These are phyloP conservation scores for Sambucus nigra DNA, from an alignment of 129 eudicot species.

Conservation along the genomic window DNA sequence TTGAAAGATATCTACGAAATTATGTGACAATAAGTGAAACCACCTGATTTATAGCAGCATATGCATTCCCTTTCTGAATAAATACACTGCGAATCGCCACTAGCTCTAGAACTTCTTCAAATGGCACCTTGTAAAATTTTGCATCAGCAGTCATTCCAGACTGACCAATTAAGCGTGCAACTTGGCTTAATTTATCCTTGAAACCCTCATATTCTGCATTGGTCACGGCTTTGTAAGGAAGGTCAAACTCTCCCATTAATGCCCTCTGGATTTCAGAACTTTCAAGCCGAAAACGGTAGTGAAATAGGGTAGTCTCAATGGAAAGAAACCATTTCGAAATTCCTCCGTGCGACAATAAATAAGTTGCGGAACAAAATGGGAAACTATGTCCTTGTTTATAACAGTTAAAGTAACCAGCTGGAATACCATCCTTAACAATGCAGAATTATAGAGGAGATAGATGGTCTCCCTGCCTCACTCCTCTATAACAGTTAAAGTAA, in stretches of 20 bases:
- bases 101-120: slow-evolving; percentile 93
- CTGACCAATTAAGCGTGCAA: slow-evolving; percentile 59
- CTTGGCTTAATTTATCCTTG: slow-evolving; percentile 60
- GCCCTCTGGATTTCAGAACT: slow-evolving; percentile 42
- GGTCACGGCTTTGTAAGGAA: too few relatives aligned
- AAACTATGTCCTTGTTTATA: slow-evolving; percentile 70
- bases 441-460: too few relatives aligned
- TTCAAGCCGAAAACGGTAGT: slow-evolving; percentile 58
- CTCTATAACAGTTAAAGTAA: too few relatives aligned
- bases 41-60: slow-evolving; percentile 80
- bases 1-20: slow-evolving; percentile 85
- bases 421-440: too few relatives aligned
- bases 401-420: too few relatives aligned
- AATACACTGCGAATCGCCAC: slow-evolving; percentile 79
- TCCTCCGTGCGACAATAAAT: slow-evolving; percentile 98
- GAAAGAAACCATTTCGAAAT: slow-evolving; percentile 90
- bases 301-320: slow-evolving; percentile 71
- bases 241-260: too few relatives aligned
- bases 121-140: slow-evolving; percentile 60
- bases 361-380: slow-evolving; percentile 92
- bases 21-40: slow-evolving; percentile 78
- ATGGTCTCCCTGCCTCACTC: too few relatives aligned
- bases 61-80: slow-evolving; percentile 76
- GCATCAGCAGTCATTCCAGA: slow-evolving; percentile 40
- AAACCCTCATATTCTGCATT: too few relatives aligned